Base-by-base conservation (phyloP, 352 stramenopile genomes). In the Aphanomyces cochlioides region DNA sequence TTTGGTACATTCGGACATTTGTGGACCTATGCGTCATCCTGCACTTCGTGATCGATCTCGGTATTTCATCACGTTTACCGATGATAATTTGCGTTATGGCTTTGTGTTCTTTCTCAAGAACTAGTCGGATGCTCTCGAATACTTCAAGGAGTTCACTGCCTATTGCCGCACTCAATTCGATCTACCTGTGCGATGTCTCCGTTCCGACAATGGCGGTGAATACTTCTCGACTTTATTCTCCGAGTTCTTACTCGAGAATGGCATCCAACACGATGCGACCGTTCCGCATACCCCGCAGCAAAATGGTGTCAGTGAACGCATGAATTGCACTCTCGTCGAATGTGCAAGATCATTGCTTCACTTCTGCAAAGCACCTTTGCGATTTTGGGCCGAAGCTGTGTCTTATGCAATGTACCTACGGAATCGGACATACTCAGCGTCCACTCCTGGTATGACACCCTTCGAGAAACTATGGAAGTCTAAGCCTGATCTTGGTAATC, bases 61-160 rank as follows among this genome's bases (percentile, higher is more conserved):
- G 28, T 28, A 53, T 53, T 53, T 53, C 45, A n/a, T 53, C n/a
- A 53, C 45, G 45, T 53, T 53, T n/a, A 53, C 45, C 45, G 45
- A 53, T 53, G 45, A 53, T 53, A 2, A n/a, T 2, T 53, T 2
- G 45, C 45, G 45, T n/a, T 53, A 53, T 53, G 45, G 45, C 45
- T 53, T n/a, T n/a, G 45, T 53, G 13, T 53, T 53, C 45, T 53
- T 53, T n/a, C 45, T 53, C n/a, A 15, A 53, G 45, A 15, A 53
- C 45, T 2, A 53, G 45, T 53, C 45, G 13, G 45, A 53, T 53
- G 45, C 45, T n/a, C 45, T 53, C 45, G 1, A 53, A 19, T 1
- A 1, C 1, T 53, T 53, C 45, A 53, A 53, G n/a, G 45, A 53
- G 13, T 53, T 53, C 45, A 19, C 45, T 53, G 45, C 45, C 13